phyloP scores from a whole-genome alignment of 495 filamentous ascomycete species.

The Penicillium verhagenii region DNA sequence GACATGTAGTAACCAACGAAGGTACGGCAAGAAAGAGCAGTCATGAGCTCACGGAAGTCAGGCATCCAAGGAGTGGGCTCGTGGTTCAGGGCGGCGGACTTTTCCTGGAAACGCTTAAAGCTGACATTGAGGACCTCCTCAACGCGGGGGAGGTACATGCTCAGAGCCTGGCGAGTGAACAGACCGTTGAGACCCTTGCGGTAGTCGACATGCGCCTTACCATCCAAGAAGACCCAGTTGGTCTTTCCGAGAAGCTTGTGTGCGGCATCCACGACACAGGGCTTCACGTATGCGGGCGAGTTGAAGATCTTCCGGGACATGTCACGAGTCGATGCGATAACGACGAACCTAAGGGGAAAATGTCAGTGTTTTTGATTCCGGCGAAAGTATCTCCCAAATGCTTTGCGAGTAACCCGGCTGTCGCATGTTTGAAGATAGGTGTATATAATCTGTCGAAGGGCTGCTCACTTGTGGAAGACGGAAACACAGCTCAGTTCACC shows the following conservation, averaged over 20 bases:
- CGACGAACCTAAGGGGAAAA: constrained; percentile 71
- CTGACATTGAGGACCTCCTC: constrained; percentile 90
- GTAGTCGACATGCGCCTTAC: constrained; percentile 92
- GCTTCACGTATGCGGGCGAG: constrained; percentile 87
- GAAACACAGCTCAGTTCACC: constrained; percentile 93
- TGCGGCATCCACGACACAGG: constrained; percentile 93
- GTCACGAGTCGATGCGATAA: constrained; percentile 93
- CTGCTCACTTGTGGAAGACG: constrained; percentile 96
- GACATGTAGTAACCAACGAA: constrained; percentile 96
- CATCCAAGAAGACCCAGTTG: constrained; percentile 98
- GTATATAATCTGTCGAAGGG: neutral
- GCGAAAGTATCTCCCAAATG: neutral
- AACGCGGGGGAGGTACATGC: constrained; percentile 84
- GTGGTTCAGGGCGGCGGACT: constrained; percentile 63
- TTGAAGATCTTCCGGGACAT: constrained; percentile 98
- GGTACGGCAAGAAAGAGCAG: constrained; percentile 88
- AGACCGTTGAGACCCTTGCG: constrained; percentile 94
- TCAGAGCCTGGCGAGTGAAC: constrained; percentile 88
- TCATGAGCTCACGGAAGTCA: constrained; percentile 93
- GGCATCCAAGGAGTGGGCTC: constrained; percentile 85
- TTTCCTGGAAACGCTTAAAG: constrained; percentile 72
- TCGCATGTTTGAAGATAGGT: neutral
- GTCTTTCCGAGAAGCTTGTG: constrained; percentile 88
- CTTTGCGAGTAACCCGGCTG: neutral
- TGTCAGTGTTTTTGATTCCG: constrained; percentile 8